phyloP scores from a whole-genome alignment of 345 rosid species.

The Sonneratia alba region DNA sequence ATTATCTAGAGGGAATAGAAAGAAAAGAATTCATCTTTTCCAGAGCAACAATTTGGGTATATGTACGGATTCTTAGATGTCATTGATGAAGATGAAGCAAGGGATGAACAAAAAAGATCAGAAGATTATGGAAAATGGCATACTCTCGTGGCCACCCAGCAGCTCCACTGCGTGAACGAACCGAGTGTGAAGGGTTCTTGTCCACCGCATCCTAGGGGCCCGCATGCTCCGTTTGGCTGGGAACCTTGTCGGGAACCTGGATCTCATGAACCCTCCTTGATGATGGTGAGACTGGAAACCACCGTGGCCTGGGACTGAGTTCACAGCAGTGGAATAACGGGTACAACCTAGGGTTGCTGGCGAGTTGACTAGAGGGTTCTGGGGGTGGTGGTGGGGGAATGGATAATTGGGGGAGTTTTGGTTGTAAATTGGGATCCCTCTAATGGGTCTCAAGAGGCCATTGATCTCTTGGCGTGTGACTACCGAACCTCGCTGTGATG shows the following conservation, averaged over 20 bases:
- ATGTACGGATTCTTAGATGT: not conserved
- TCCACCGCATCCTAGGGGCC: constrained; percentile 96
- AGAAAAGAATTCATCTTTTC: constrained; percentile 1
- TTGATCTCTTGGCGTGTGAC: constrained; percentile 43
- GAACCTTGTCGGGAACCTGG: constrained; percentile 56
- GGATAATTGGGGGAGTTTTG: constrained; percentile 25
- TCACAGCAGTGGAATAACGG: not conserved
- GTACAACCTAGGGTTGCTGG: not conserved
- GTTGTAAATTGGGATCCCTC: constrained; percentile 78
- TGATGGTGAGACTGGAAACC: constrained; percentile 21
- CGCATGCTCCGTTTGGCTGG: constrained; percentile 51
- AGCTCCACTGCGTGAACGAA: constrained; percentile 99
- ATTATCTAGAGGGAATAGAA: not conserved
- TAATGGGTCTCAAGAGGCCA: constrained; percentile 72
- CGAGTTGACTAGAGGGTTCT: not conserved
- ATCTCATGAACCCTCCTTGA: constrained; percentile 47
- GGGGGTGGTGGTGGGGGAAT: constrained; percentile 4
- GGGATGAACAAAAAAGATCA: not conserved
- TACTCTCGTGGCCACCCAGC: constrained; percentile 99
- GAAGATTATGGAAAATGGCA: constrained; percentile 8
- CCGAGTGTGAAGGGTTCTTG: constrained; percentile 92
- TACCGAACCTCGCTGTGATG: not conserved
- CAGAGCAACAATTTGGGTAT: not conserved
- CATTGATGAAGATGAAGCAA: not conserved
- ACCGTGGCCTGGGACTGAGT: not conserved